A percentile compares a stretch with the other conserved stretches of the same genome.
These are phyloP conservation scores for Scenedesmus sp. DNA, from an alignment of 163 green algal genomes.

Conservation along the genomic window DNA sequence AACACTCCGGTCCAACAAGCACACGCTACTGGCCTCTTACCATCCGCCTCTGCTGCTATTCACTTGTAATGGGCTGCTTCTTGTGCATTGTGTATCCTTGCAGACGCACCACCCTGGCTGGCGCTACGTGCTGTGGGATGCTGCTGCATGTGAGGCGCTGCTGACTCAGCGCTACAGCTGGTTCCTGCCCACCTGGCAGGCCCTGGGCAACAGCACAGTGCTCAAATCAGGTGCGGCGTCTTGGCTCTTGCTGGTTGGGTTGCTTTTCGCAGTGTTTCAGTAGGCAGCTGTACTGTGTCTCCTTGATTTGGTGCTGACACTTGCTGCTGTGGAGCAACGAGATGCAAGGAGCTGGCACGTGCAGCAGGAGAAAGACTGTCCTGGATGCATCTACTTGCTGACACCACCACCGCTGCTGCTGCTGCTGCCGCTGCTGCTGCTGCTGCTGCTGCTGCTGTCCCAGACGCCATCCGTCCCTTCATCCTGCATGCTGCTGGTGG, in stretches of 20 bases:
- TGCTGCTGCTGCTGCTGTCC: not conserved
- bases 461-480: slow-evolving; percentile 64
- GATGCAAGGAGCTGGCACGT: no score
- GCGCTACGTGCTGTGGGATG: slow-evolving; percentile 47
- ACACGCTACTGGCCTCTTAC: no score
- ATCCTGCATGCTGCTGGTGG: slow-evolving; percentile 65
- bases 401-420: not conserved
- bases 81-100: not conserved
- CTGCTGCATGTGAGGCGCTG: slow-evolving; percentile 20
- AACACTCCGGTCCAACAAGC: no score
- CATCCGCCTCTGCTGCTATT: no score
- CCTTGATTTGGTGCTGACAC: no score
- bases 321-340: no score
- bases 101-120: slow-evolving; percentile 54
- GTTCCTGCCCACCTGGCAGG: slow-evolving; percentile 47
- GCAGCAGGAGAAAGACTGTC: not conserved
- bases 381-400: not conserved
- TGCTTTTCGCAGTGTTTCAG: not conserved
- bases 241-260: not conserved
- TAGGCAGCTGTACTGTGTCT: not conserved
- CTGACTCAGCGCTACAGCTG: slow-evolving; percentile 40
- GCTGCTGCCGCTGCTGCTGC: not conserved
- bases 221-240: not conserved
- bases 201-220: slow-evolving; percentile 14
- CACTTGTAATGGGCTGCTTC: not conserved